Conservation (phyloP, 345 rosid genomes). For the Euphorbia lathyris region DNA sequence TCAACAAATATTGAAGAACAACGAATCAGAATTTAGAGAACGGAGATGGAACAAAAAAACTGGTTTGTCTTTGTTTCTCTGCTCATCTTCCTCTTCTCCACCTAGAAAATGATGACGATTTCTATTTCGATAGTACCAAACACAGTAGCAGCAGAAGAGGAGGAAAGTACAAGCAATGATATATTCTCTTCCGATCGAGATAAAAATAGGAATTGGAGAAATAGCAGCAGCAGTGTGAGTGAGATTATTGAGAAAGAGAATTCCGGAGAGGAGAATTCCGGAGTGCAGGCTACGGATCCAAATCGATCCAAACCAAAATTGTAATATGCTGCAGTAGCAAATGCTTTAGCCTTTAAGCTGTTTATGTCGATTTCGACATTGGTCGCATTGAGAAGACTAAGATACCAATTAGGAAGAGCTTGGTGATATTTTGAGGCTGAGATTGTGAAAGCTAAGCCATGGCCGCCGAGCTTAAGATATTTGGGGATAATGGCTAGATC, state of each 20-base stretch:
- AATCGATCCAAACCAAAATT: no score
- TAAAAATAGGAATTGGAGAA: not conserved
- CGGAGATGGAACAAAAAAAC: no score
- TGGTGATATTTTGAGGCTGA: slow-evolving; percentile 19
- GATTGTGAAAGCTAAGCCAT: slow-evolving; percentile 29
- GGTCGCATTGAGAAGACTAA: slow-evolving; percentile 21
- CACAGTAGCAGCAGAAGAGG: not conserved
- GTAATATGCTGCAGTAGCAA: slow-evolving; percentile 17
- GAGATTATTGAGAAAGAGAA: slow-evolving; percentile 35
- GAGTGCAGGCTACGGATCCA: not conserved
- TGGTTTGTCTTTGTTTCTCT: no score
- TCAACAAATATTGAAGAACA: no score
- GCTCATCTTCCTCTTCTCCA: not conserved
- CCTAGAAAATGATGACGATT: not conserved
- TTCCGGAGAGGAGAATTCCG: not conserved
- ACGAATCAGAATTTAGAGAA: no score
- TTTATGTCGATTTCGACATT: slow-evolving; percentile 23
- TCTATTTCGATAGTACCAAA: not conserved
- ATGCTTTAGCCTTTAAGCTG: slow-evolving; percentile 22
- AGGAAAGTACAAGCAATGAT: not conserved
- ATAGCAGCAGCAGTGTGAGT: not conserved
- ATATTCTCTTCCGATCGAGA: not conserved
- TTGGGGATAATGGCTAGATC: slow-evolving; percentile 22
- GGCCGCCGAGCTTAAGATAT: slow-evolving; percentile 28
- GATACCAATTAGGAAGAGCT: slow-evolving; percentile 23